A percentile compares a stretch with the other conserved stretches of the same genome.
phyloP scores from a whole-genome alignment of 768 basidiomycete genomes.

The Mycena maculata region DNA sequence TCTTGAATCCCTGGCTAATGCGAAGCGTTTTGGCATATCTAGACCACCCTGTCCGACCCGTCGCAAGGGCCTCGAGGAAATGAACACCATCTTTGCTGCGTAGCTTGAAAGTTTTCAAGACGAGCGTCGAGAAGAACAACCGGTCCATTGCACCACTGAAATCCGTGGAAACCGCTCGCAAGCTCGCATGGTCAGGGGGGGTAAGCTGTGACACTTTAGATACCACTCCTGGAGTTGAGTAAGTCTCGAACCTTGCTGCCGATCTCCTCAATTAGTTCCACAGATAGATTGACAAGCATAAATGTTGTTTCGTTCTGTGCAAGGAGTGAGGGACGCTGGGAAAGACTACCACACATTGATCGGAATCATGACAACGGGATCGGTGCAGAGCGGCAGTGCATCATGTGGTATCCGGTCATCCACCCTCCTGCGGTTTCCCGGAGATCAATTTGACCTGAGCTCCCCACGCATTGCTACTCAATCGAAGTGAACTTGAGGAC shows the following conservation, averaged over 20 bases:
- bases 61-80: constrained; percentile 2
- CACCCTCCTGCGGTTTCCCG: too few species aligned
- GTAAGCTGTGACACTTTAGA: neutral
- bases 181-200: neutral
- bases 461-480: too few species aligned
- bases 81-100: neutral
- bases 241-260: neutral
- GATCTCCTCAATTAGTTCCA: neutral
- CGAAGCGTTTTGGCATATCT: neutral
- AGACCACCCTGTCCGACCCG: constrained; percentile 4
- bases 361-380: too few species aligned
- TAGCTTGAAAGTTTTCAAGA: neutral
- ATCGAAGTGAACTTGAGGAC: too few species aligned
- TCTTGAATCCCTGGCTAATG: neutral
- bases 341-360: too few species aligned
- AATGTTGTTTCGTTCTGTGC: too few species aligned
- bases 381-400: too few species aligned
- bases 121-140: neutral
- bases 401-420: too few species aligned
- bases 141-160: neutral
- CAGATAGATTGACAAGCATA: neutral
- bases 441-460: too few species aligned
- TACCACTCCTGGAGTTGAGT: neutral
- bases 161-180: neutral
- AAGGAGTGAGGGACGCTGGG: too few species aligned